phyloP scores from a whole-genome alignment of 208 protist species.

The Leishmania turanica region DNA sequence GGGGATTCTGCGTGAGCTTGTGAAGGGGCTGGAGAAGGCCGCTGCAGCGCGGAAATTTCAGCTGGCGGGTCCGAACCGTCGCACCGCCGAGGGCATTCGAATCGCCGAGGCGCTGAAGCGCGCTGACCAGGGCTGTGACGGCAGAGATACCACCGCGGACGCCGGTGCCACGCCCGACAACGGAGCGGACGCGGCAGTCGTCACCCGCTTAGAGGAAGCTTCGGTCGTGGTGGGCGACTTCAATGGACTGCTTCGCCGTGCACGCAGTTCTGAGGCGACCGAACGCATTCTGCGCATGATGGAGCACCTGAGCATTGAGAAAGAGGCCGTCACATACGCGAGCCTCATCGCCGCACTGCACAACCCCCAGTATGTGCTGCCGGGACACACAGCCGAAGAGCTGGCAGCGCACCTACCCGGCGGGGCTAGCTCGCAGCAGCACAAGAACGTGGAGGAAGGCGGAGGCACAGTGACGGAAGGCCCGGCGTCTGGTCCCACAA shows the following conservation, averaged over 20 bases:
- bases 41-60: slow-evolving; percentile 36
- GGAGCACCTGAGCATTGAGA: slow-evolving; percentile 49
- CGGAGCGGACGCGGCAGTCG: not conserved
- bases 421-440: not conserved
- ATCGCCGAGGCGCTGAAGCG: slow-evolving; percentile 44
- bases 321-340: slow-evolving; percentile 51
- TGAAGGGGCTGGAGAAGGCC: slow-evolving; percentile 54
- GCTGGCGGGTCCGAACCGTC: slow-evolving; percentile 39
- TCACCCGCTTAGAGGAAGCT: not conserved
- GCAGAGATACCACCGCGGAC: not conserved
- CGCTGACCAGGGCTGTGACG: not conserved
- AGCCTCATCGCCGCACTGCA: slow-evolving; percentile 70
- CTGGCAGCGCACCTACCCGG: slow-evolving; percentile 10
- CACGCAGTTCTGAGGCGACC: slow-evolving; percentile 40
- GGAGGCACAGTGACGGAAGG: not conserved
- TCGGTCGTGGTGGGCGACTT: slow-evolving; percentile 78
- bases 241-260: slow-evolving; percentile 60
- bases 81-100: slow-evolving; percentile 37
- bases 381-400: slow-evolving; percentile 34
- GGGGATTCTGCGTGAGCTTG: slow-evolving; percentile 41
- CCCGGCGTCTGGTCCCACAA: not conserved
- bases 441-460: not conserved
- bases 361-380: slow-evolving; percentile 63
- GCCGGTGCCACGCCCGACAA: not conserved
- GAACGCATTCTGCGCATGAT: slow-evolving; percentile 65